These are phyloP conservation scores for Nephelium lappaceum DNA, from an alignment of 345 rosid species.

Conservation along the genomic window DNA sequence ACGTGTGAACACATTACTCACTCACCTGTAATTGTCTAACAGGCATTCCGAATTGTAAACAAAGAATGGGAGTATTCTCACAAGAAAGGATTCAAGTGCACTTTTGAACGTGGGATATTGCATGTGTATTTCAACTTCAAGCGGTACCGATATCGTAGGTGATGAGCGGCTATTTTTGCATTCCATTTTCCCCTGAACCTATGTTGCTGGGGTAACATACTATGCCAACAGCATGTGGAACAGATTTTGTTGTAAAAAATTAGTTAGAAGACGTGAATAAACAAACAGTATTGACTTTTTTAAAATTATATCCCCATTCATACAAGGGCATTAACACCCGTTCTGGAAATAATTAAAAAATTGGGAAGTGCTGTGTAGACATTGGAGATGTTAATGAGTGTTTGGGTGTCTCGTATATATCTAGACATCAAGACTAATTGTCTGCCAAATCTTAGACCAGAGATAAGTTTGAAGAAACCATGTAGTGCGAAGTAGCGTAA, in stretches of 20 bases:
- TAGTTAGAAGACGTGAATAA: background rate
- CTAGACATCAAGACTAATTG: too few species aligned
- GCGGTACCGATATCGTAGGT: slow-evolving; percentile 89
- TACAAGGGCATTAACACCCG: background rate
- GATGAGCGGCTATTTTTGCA: slow-evolving; percentile 17
- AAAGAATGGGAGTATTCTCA: slow-evolving; percentile 99
- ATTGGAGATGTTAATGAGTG: background rate
- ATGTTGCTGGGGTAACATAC: too few species aligned
- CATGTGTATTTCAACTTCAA: slow-evolving; percentile 92
- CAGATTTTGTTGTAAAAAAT: background rate
- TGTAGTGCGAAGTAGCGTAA: too few species aligned
- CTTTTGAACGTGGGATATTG: slow-evolving; percentile 90
- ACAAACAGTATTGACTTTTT: background rate
- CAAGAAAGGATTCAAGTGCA: slow-evolving; percentile 94
- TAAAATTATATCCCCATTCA: too few species aligned
- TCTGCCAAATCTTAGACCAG: too few species aligned
- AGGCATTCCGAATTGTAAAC: slow-evolving; percentile 91
- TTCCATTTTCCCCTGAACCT: background rate
- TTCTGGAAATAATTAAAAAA: background rate
- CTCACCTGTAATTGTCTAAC: slow-evolving; percentile 22
- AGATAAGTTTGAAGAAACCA: too few species aligned
- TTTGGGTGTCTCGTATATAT: background rate
- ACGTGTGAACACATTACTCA: background rate
- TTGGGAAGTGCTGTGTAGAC: background rate
- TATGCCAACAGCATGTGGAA: background rate